Evolutionary conservation across 352 stramenopile genomes (phyloP), one percentile per base, ranked within the genome.

Genomic region (Phytophthora ramorum): DNA sequence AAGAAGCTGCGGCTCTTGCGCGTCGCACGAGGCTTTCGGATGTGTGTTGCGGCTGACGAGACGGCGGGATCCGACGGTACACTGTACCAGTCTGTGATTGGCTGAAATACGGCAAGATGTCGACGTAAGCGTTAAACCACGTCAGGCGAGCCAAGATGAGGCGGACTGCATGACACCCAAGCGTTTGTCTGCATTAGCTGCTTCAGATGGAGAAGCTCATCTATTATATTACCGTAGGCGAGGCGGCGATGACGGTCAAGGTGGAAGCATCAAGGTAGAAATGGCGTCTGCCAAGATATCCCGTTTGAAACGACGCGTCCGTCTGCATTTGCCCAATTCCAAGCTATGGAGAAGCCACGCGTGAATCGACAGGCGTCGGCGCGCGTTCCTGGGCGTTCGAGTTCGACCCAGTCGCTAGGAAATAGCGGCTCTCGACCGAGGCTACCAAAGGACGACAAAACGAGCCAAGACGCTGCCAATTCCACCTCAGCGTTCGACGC

Each of bases 401-500:
- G 17, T 22, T 60, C 54, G 9, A 43, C 48, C 8, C 30, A 38
- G 1, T 59, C 53, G 1, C 38, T 66, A 7, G 49, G 7, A 10
- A 35, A 3, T 19, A 66, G 51, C 20, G 20, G 10, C 1, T 66
- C 63, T 37, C 55, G 57, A 12, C 20, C 44, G 32, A 37, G 28
- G n/a, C 17, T 61, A 3, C 3, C 37, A 20, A 20, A 22, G 16
- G 37, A 20, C 2, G 16, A 20, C 37, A 44, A 44, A 41, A 0
- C 16, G 34, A 45, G 8, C 22, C 53, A 47, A 41, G 28, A 51
- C 19, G 7, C 47, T 1, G 8, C 26, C 0, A 38, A 1, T 1
- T 7, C 37, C 1, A 2, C 40, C 3, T 3, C 54, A 1, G 46
- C 48, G n/a, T 89, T 86, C 35, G 63, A 89, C 37, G 59, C 63